Evolutionary conservation across 768 basidiomycete species (phyloP).

Genomic region (Leccinum subgranulosum): DNA sequence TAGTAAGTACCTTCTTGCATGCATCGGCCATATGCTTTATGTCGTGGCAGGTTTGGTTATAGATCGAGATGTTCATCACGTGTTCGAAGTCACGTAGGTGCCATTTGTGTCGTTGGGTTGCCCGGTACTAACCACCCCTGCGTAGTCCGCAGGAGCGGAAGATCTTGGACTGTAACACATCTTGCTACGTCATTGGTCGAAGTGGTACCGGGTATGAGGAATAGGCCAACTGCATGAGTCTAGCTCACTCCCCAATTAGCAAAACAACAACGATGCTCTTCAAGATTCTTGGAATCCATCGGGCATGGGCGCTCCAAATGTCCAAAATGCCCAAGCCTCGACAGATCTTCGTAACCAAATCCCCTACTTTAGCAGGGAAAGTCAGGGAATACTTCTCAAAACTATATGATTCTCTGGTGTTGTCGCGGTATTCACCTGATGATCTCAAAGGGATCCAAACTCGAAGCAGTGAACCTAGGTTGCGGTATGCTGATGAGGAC

Average conservation of each 20-base stretch:
- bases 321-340: slow-evolving; percentile 45
- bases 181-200: slow-evolving; percentile 65
- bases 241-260: slow-evolving; percentile 29
- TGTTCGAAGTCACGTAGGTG: slow-evolving; percentile 26
- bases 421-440: slow-evolving; percentile 33
- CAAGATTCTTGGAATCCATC: slow-evolving; percentile 69
- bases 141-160: slow-evolving; percentile 45
- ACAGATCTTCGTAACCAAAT: slow-evolving; percentile 74
- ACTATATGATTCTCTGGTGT: slow-evolving; percentile 43
- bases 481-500: slow-evolving; percentile 31
- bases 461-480: slow-evolving; percentile 24
- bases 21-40: background rate
- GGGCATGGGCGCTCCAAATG: slow-evolving; percentile 40
- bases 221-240: background rate
- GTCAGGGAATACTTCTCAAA: slow-evolving; percentile 64
- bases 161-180: slow-evolving; percentile 56
- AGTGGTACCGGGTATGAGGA: slow-evolving; percentile 66
- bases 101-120: background rate
- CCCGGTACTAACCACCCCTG: slow-evolving; percentile 4
- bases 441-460: slow-evolving; percentile 35
- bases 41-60: slow-evolving; percentile 17
- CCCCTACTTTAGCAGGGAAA: slow-evolving; percentile 57
- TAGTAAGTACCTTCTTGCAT: slow-evolving; percentile 8
- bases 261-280: slow-evolving; percentile 78
- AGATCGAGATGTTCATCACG: slow-evolving; percentile 25